Base-by-base conservation (phyloP, 768 basidiomycete species). In the Boletus rubroflammeus region DNA sequence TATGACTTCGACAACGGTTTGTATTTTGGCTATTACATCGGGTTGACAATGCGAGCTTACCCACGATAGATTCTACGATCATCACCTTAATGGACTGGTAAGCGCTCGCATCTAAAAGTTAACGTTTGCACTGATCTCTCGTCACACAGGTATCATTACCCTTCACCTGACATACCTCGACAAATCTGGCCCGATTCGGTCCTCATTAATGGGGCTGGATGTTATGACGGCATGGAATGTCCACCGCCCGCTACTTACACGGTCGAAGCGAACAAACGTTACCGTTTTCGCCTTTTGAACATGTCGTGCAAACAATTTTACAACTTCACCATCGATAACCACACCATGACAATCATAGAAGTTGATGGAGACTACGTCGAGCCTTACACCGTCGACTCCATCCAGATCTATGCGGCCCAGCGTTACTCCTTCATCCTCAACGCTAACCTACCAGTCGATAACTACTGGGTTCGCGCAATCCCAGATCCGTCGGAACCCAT, bases 371-470 rank as follows among this genome's bases (percentile, higher is more conserved):
- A 74, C n/a, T 72, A 69, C 35, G 70, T 72, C 8, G 54, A 70
- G 19, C 76, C 77, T 9, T 59, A 76, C n/a, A 61, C 59, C 9
- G 77, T 76, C 2, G 74, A 79, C 50, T 65, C 60, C 13, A 61
- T 76, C 47, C 68, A 67, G 28, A 73, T 75, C 25, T 65, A 61
- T 13, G 53, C 67, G 4, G 76, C 73, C 5, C 79, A 80, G 56
- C 74, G 79, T 19, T 80, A 79, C 53, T 79, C 78, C 0, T 71
- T 80, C 55, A 66, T 80, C 25, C 57, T 80, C 15, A 60, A 67
- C 61, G 74, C 79, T 3, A 67, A 74, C 54, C 66, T 75, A 42
- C 58, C 70, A 0, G 42, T 75, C 21, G 60, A 44, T 32, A 81
- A 81, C 58, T 81, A 80, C 56, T 81, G 66, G 55, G 52, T 61